These are phyloP conservation scores for Kwoniella botswanensis DNA, from an alignment of 768 basidiomycete genomes.

Conservation along the genomic window DNA sequence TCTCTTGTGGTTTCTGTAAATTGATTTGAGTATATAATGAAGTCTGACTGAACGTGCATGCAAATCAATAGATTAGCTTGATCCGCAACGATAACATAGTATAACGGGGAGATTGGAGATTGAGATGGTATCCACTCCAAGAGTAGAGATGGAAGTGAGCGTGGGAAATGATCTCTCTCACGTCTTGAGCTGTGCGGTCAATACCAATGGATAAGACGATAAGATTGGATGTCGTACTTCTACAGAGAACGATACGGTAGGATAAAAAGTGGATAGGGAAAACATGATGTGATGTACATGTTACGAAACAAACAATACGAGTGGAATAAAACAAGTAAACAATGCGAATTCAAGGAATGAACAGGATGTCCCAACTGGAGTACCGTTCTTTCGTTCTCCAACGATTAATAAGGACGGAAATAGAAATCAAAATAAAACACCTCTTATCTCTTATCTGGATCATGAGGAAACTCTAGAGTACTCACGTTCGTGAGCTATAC, in stretches of 20 bases:
- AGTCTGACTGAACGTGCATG: neutral
- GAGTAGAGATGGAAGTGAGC: neutral
- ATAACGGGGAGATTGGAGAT: neutral
- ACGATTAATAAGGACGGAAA: too few species aligned
- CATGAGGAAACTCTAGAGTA: neutral
- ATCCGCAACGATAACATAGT: neutral
- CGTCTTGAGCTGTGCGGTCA: constrained; percentile 6
- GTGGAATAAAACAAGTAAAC: neutral
- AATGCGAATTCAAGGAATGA: neutral
- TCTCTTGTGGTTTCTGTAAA: neutral
- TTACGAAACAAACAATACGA: neutral
- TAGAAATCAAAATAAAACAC: too few species aligned
- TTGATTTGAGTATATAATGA: constrained; percentile 1
- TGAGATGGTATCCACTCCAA: neutral
- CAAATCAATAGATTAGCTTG: neutral
- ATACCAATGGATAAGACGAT: neutral
- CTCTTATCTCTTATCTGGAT: neutral
- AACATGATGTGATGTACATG: neutral
- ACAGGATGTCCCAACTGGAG: neutral
- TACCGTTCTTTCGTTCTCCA: neutral
- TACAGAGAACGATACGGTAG: constrained; percentile 1
- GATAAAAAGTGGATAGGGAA: constrained; percentile 1
- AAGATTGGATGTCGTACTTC: constrained; percentile 1
- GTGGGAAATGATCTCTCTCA: neutral
- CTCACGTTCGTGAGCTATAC: neutral